phyloP scores from a whole-genome alignment of 2,329 filamentous ascomycete genomes.

The Fusarium subtropicale region DNA sequence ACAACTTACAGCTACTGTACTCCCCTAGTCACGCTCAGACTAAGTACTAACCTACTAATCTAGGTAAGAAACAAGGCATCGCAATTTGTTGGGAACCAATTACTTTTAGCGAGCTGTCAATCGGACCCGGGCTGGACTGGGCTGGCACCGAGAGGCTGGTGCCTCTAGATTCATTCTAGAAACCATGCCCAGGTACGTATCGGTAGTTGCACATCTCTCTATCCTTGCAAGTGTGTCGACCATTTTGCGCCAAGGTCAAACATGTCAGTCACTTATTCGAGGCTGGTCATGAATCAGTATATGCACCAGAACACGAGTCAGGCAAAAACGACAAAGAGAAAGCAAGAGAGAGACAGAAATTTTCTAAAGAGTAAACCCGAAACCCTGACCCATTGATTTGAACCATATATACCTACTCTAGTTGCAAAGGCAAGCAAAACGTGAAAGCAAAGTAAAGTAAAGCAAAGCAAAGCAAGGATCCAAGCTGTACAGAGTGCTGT shows the following conservation, averaged over 20 bases:
- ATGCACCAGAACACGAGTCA: constrained; percentile 27
- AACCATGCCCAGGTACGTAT: constrained; percentile 24
- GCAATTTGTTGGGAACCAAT: constrained; percentile 27
- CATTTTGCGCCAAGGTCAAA: constrained; percentile 6
- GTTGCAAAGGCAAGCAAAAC: constrained; percentile 29
- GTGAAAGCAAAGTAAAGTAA: constrained; percentile 28
- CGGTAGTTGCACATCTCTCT: constrained; percentile 20
- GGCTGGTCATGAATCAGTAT: constrained; percentile 35
- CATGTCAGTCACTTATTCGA: constrained; percentile 19
- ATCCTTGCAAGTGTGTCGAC: constrained; percentile 19
- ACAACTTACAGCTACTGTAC: not conserved
- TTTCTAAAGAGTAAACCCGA: constrained; percentile 17
- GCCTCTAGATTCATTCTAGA: constrained; percentile 27
- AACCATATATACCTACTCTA: constrained; percentile 36
- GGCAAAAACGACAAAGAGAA: not conserved
- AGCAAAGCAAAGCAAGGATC: constrained; percentile 15
- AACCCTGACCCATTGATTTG: constrained; percentile 33
- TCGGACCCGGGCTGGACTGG: not conserved
- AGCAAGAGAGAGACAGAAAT: constrained; percentile 1
- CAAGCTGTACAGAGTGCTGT: constrained; percentile 7
- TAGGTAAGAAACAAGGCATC: constrained; percentile 12
- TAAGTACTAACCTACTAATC: not conserved
- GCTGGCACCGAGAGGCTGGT: constrained; percentile 14
- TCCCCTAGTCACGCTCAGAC: not conserved
- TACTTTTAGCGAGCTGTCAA: constrained; percentile 14